Percentiles rank a stretch among this genome's conserved stretches.
These are phyloP conservation scores for Trametes cinnabarina DNA, from an alignment of 768 basidiomycete species.

Conservation along the genomic window DNA sequence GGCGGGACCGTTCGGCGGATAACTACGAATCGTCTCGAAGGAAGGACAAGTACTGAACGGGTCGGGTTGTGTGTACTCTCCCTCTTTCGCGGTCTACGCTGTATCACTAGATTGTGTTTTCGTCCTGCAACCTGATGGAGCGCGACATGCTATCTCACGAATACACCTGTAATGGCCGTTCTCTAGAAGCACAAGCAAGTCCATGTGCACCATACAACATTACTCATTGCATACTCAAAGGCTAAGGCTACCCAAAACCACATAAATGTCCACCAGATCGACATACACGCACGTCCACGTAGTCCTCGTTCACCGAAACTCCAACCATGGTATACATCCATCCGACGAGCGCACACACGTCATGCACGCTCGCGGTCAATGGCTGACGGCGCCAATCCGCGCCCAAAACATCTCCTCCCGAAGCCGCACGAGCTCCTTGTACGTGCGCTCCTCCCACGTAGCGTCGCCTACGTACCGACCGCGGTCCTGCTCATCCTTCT, in stretches of 20 bases:
- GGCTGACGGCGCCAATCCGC: slow-evolving; percentile 51
- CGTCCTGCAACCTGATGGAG: no score
- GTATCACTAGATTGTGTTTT: neutral
- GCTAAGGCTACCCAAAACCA: no score
- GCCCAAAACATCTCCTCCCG: slow-evolving; percentile 89
- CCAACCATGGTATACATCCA: no score
- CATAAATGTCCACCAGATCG: no score
- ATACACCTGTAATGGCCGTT: no score
- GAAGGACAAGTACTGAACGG: slow-evolving; percentile 1
- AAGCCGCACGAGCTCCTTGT: slow-evolving; percentile 72
- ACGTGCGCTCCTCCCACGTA: slow-evolving; percentile 85
- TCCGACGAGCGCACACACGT: no score
- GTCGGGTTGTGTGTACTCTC: neutral
- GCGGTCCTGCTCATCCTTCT: slow-evolving; percentile 28
- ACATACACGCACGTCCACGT: no score
- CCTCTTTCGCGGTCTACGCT: neutral
- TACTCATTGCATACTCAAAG: no score
- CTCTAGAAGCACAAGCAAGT: no score
- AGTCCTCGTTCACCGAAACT: no score
- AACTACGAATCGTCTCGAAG: slow-evolving; percentile 11
- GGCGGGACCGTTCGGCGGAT: slow-evolving; percentile 13
- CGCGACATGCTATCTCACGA: no score
- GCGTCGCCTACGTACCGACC: slow-evolving; percentile 58
- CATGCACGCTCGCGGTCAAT: neutral
- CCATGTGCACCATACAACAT: no score